phyloP scores from a whole-genome alignment of 306 rosid species.

The Cucurbita maxima region DNA sequence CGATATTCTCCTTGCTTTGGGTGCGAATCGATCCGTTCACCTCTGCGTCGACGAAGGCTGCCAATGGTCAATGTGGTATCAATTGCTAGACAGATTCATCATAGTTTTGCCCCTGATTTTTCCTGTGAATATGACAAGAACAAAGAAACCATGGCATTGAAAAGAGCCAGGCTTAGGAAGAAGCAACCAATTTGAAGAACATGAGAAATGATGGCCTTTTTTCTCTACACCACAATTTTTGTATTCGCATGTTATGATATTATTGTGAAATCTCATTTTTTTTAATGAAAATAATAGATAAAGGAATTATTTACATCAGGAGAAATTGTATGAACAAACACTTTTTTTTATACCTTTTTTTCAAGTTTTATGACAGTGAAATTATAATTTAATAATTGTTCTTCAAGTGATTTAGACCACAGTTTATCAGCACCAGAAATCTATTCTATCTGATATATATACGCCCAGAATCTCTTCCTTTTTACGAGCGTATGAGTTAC shows the following conservation, averaged over 20 bases:
- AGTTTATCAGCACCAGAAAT: not conserved
- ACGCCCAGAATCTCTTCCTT: conserved; percentile 69
- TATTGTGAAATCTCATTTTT: conserved; percentile 18
- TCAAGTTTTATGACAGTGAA: not conserved
- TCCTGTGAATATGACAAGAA: conserved; percentile 9
- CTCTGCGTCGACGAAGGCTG: conserved; percentile 14
- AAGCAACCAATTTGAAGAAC: conserved; percentile 1
- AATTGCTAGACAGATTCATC: conserved; percentile 23
- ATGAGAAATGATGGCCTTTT: not conserved
- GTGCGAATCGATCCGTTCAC: conserved; percentile 63
- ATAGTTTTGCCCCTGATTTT: not conserved
- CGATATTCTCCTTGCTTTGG: conserved; percentile 64
- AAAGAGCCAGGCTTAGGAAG: not conserved
- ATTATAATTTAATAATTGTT: conserved; percentile 2
- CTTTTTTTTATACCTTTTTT: not conserved
- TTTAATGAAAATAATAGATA: conserved; percentile 10
- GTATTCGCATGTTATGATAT: conserved; percentile 8
- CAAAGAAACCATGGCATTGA: not conserved
- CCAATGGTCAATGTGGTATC: conserved; percentile 47
- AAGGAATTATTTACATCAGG: conserved; percentile 3
- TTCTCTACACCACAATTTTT: not conserved
- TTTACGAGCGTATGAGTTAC: conserved; percentile 77
- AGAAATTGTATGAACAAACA: not conserved
- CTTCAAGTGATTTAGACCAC: not conserved
- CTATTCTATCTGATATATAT: conserved; percentile 14